Conservation (phyloP, 2,329 filamentous ascomycete genomes). For the Pseudogymnoascus sp. region DNA sequence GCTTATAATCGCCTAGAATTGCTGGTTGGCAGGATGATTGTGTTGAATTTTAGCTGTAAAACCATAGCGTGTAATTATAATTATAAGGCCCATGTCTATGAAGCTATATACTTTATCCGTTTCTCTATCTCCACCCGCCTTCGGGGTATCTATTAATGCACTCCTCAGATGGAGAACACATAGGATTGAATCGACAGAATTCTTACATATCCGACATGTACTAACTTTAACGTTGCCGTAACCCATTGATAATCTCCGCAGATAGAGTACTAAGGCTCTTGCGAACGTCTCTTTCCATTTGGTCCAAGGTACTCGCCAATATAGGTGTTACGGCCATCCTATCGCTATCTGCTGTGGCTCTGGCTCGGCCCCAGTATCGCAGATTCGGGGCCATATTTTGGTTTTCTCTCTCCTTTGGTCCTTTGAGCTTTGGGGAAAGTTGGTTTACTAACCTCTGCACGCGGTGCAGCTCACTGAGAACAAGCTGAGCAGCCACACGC, state of each 20-base stretch:
- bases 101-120: not conserved
- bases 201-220: not conserved
- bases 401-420: not conserved
- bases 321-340: slow-evolving; percentile 14
- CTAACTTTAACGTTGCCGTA: slow-evolving; percentile 10
- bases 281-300: slow-evolving; percentile 20
- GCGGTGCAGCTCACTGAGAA: slow-evolving; percentile 32
- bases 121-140: not conserved
- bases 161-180: not conserved
- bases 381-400: not conserved
- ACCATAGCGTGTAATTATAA: not conserved
- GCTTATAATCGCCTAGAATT: not conserved
- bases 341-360: not conserved
- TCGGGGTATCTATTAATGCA: not conserved
- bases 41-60: not conserved
- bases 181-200: not conserved
- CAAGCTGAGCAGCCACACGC: slow-evolving; percentile 29
- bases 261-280: slow-evolving; percentile 18
- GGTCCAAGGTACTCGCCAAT: slow-evolving; percentile 18
- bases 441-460: slow-evolving; percentile 28
- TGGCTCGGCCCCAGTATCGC: not conserved
- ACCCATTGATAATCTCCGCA: slow-evolving; percentile 16
- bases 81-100: not conserved
- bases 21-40: not conserved
- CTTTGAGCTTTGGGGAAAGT: slow-evolving; percentile 21